Percentiles rank a stretch among this genome's conserved stretches.
Evolutionary conservation across 345 rosid species (phyloP).

Genomic region (Syzygium jambos): DNA sequence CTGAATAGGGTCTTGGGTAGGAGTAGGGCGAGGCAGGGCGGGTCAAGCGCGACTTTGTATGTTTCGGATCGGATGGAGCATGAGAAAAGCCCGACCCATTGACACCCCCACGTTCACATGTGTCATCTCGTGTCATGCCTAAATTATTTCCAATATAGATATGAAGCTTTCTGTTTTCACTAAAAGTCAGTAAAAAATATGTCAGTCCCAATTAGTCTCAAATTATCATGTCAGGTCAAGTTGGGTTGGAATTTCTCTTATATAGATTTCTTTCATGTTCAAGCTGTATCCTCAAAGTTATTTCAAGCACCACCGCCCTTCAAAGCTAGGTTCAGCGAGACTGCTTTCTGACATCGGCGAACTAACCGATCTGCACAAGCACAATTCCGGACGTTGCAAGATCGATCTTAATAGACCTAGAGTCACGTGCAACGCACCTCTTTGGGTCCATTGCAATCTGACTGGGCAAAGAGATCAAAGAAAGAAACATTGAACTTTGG

Average conservation of each 20-base stretch:
- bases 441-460: no score
- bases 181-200: no score
- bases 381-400: fast-evolving
- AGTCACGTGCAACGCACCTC: no score
- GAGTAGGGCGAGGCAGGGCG: no score
- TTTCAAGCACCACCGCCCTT: background rate
- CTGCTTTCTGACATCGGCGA: background rate
- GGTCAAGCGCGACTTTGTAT: no score
- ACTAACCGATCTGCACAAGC: background rate
- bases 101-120: no score
- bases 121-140: background rate
- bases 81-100: no score
- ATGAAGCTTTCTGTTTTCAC: background rate
- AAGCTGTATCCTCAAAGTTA: background rate
- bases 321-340: background rate
- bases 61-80: no score
- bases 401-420: no score
- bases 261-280: fast-evolving
- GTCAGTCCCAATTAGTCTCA: background rate
- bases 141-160: background rate
- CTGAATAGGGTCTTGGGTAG: no score
- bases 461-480: background rate
- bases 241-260: background rate
- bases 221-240: background rate
- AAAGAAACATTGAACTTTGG: background rate